Percentiles rank a stretch among this genome's conserved stretches.
These are phyloP conservation scores for Lentinula sp. DNA, from an alignment of 768 basidiomycete genomes.

Conservation along the genomic window DNA sequence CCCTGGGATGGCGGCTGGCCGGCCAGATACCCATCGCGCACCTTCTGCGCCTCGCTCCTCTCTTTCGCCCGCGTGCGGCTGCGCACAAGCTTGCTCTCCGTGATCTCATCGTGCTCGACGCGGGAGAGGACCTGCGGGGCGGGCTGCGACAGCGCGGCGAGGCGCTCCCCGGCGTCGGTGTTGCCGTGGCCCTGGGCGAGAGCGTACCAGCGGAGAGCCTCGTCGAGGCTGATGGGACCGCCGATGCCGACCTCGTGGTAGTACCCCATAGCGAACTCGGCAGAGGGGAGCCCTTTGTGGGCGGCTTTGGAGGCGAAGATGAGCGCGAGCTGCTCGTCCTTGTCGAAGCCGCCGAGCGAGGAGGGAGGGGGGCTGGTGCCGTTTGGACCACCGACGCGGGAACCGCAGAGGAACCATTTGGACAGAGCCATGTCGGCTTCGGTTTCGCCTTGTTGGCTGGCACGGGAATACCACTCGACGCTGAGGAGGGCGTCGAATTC, in stretches of 20 bases:
- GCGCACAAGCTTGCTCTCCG: conserved; percentile 76
- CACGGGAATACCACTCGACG: conserved; percentile 85
- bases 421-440: conserved; percentile 96
- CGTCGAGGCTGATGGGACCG: conserved; percentile 51
- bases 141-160: conserved; percentile 60
- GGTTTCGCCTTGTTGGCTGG: conserved; percentile 78
- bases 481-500: conserved; percentile 82
- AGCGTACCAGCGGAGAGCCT: conserved; percentile 76
- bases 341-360: conserved; percentile 61
- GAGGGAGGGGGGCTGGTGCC: conserved; percentile 6
- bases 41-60: conserved; percentile 9
- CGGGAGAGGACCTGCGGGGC: conserved; percentile 64
- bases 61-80: conserved; percentile 71
- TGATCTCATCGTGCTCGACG: conserved; percentile 73
- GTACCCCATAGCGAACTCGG: conserved; percentile 95
- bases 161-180: conserved; percentile 68
- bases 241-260: conserved; percentile 93
- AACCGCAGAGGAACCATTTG: conserved; percentile 95
- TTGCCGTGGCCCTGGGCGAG: conserved; percentile 74
- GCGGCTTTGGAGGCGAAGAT: conserved; percentile 90
- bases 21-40: conserved; percentile 6
- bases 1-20: too few relatives aligned
- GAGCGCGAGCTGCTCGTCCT: conserved; percentile 80
- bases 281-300: conserved; percentile 65
- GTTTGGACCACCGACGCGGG: conserved; percentile 29